phyloP scores from a whole-genome alignment of 805 yeast species.

The Hanseniaspora mollemarum region DNA sequence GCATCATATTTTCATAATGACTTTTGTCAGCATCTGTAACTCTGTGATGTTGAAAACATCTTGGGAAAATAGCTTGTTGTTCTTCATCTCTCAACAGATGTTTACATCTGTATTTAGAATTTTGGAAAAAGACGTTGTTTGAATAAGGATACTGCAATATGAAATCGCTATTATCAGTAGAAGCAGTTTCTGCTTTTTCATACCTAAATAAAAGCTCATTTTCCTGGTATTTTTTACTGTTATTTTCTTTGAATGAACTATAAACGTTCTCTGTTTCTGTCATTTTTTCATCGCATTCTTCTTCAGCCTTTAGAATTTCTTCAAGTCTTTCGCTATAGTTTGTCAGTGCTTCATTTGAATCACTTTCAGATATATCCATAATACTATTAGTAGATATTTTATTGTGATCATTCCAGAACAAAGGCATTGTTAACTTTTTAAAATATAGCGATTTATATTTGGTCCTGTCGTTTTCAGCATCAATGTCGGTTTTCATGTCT shows the following conservation, averaged over 20 bases:
- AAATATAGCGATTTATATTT: not conserved
- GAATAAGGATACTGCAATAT: not conserved
- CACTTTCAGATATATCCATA: not conserved
- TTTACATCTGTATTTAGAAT: constrained; percentile 13
- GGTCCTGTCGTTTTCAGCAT: not conserved
- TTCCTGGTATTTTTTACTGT: not conserved
- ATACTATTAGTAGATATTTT: not conserved
- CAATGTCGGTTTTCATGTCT: not conserved
- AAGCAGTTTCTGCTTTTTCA: not conserved
- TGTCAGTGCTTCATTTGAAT: not conserved
- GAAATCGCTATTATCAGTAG: not conserved
- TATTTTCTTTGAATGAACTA: not conserved
- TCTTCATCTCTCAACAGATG: constrained; percentile 7
- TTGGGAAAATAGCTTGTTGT: constrained; percentile 17
- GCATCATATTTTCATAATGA: constrained; percentile 2
- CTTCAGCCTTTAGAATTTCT: too few relatives aligned
- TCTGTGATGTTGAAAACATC: constrained; percentile 22
- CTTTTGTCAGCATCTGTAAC: constrained; percentile 18
- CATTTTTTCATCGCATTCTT: not conserved
- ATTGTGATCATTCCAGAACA: not conserved
- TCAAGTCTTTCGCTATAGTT: not conserved
- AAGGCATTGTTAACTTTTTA: not conserved
- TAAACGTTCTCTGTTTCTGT: not conserved
- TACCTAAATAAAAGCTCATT: too few relatives aligned
- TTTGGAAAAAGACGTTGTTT: not conserved